Base-by-base conservation (phyloP, 768 basidiomycete species). In the Termitomyces sp. region DNA sequence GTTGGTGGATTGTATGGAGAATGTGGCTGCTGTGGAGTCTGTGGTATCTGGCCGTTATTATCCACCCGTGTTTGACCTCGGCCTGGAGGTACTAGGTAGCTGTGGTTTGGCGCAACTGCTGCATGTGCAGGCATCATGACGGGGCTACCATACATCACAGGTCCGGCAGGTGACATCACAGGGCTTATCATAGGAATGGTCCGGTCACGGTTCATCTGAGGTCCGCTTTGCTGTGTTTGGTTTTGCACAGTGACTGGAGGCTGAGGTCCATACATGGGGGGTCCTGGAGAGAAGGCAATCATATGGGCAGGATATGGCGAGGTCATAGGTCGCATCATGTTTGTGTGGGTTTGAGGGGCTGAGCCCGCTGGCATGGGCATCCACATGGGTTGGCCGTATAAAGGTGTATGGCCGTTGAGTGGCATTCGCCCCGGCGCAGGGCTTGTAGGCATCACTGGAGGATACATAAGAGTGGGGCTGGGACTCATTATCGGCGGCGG, bases 401-500 rank as follows among this genome's bases (percentile, higher is more conserved):
- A 63, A 9, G 83, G 76, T 22, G 81, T 67, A 56, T 82, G 82
- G 6, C 86, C 84, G 57, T 85, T 88, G 52, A 83, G 69, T 53
- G 77, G 72, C 75, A 85, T 81, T 54, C 82, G 75, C 53, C 72
- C 70, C 32, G 85, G 83, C 17, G 87, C 78, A 50, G 86, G 85
- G 58, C 84, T 90, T 3, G 82, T 73, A 10, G 78, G 68, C 64
- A 84, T 77, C 19, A 79, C 72, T 59, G 76, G 79, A 28, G 81
- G 72, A 68, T 90, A 91, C 73, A 88, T 75, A 52, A 87, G 65
- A n/a, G 74, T 72, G 35, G 87, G 85, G 55, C 75, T 81, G 4
- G 88, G 87, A 59, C 80, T 83, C 71, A 88, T 76, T 77, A 90
- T 83, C 2, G 87, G 83, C 14, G 88, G 83, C 22, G 80, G 73